Base-by-base conservation (phyloP, 2,329 filamentous ascomycete species). In the Aspergillus ibericus region DNA sequence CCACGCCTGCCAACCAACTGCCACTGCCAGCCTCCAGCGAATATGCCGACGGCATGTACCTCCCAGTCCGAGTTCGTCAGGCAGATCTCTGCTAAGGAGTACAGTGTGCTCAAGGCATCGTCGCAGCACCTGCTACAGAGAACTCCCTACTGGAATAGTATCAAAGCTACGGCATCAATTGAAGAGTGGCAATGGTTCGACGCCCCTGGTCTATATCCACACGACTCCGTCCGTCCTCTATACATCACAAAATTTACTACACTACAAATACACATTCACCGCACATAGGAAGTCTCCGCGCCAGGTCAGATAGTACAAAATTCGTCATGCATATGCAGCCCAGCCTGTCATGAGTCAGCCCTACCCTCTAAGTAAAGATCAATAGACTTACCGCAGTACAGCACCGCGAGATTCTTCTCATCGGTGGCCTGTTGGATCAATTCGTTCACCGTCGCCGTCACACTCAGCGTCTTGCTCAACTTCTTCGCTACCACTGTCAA, bases 401-500 rank as follows among this genome's bases (percentile, higher is more conserved):
- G 77, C 42, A 97, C 88, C 2, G 95, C 93, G 69, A 99, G 74
- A 72, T 99, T 97, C 65, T 85, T 85, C 78, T 96, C 93, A 75
- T 99, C 95, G 1, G 90, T 93, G 7, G 95, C 93, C 77, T 96
- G 90, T 72, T 97, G 95, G 64, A 99, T 99, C 63, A 99, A 78
- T 72, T 99, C 95, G 70, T 97, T 98, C 55, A 99, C 95, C 13
- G 92, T 97, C 3, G 95, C 96, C 56, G 90, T 91, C 16, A 96
- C 93, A 73, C 93, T 99, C 72, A 99, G 76, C 2, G 91, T 93
- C 81, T 96, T 96, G 63, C 89, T 91, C 66, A 99, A 77, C 79
- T 99, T 99, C 84, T 97, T 98, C 72, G 91, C 87, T 57, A 99
- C 95, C 20, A 98, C 90, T 58, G 92, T 91, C 56, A 99, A 81